These are phyloP conservation scores for Aspergillus wentii DNA, from an alignment of 495 filamentous ascomycete species.

Conservation along the genomic window DNA sequence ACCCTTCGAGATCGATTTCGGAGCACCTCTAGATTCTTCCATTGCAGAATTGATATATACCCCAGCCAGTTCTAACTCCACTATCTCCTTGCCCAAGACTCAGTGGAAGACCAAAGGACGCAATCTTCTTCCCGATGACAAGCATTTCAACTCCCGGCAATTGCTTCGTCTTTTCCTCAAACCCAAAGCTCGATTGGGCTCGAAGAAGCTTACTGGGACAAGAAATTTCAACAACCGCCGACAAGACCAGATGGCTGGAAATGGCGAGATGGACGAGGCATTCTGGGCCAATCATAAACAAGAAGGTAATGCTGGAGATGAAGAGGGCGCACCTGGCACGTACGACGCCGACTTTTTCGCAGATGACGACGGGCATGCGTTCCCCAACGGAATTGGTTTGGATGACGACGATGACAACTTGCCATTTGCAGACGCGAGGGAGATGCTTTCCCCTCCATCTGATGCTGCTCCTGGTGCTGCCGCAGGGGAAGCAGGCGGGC, in stretches of 20 bases:
- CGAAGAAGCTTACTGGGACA: constrained; percentile 41
- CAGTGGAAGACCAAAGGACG: constrained; percentile 92
- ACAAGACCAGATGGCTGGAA: constrained; percentile 50
- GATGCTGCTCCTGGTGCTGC: constrained; percentile 33
- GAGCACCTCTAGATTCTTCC: constrained; percentile 60
- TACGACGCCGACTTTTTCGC: constrained; percentile 99
- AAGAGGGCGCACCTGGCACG: constrained; percentile 53
- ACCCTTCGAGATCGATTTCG: constrained; percentile 90
- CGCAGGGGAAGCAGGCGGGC: constrained; percentile 29
- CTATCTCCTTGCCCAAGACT: constrained; percentile 80
- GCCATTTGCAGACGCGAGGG: constrained; percentile 85
- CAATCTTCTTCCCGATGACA: constrained; percentile 94
- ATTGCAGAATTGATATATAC: constrained; percentile 81
- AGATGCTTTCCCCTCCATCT: constrained; percentile 76
- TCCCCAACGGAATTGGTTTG: constrained; percentile 56
- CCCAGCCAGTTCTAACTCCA: constrained; percentile 71
- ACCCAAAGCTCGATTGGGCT: constrained; percentile 73
- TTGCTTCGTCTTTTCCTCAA: constrained; percentile 89
- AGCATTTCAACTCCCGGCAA: constrained; percentile 94
- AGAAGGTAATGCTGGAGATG: constrained; percentile 51
- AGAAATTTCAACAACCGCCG: constrained; percentile 34
- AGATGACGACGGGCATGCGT: constrained; percentile 86
- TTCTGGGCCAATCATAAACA: constrained; percentile 82
- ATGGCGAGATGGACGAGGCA: constrained; percentile 79
- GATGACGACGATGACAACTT: constrained; percentile 73